Base-by-base conservation (phyloP, 768 basidiomycete genomes). In the Russula dissimulans region DNA sequence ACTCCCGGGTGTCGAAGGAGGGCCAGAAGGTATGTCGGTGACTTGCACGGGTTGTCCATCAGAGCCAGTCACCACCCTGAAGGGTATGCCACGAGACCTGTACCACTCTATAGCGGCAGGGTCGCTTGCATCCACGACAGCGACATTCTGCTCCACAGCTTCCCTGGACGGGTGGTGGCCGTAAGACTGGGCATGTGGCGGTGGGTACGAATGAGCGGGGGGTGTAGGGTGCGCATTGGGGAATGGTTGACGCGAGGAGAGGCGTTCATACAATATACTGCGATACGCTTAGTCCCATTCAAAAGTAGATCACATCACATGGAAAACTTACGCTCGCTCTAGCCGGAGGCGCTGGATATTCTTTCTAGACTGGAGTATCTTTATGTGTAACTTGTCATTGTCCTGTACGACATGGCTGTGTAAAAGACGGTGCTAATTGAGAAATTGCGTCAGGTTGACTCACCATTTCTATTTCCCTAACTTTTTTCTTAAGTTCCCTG, bases 321-420 rank as follows among this genome's bases (percentile, higher is more conserved):
- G 34, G 61, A 66, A 22, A 60, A 83, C 89, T 77, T 67, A 92
- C 91, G 89, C 89, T 76, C 91, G 78, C 74, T 93, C 91, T 59
- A 93, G 77, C 73, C 90, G 87, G 82, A 91, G 87, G 44, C 91
- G 80, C 71, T 90, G 89, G 45, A 93, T 90, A 68, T 82, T 86
- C 67, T 85, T 84, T 72, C 88, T 91, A 34, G 89, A 83, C 69
- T 85, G 79, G 32, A 89, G 75, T 41, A 91, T 82, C 71, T 90
- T 89, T 78, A 85, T 83, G 69, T 87, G 82, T 60, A 93, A 79
- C 73, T 86, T 90, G 78, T 92, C 91, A 73, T 93, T 93, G 73
- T 92, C 89, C 91, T 93, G 69, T 45, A 39, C 18, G 32, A 51
- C 36, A 29, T 45, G 50, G 43, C 43, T 10, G 57, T 42, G 46